Evolutionary conservation across 345 rosid genomes (phyloP), one percentile per base, ranked within the genome.

Genomic region (Dipteronia sinensis): DNA sequence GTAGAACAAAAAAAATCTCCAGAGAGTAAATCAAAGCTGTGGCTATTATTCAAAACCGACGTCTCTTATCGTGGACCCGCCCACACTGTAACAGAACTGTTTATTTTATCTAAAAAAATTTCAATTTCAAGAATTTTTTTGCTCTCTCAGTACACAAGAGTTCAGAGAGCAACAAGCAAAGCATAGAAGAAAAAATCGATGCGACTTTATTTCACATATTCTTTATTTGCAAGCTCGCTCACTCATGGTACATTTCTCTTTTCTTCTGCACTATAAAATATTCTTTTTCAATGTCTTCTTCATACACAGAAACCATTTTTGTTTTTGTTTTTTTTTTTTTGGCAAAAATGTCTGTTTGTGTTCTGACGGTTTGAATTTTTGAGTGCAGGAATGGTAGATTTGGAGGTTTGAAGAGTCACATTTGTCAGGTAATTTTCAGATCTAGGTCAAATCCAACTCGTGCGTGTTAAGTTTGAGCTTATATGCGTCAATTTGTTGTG

Each of bases 391-490:
- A 76, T 86, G 82, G 81, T 83, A 86, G 85, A 82, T 86, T 87
- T 83, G 83, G 72, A 62, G 72, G 77, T 58, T 73, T 56, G 78
- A 76, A 70, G 72, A 64, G 62, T 65, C 82, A 49, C 89, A 56
- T 78, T 86, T 72, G 31, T 71, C 51, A 77, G 87, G 85, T 85
- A 81, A 63, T 86, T 82, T 76, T 23, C 89, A 93, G 95, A 93
- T 93, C 97, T 91, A 84, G 79, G 59, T 59, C 25, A 56, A 72
- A 62, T 75, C 73, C 20, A 46, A 20, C 73, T 51, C 12, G 13
- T 65, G 38, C 69, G 64, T 72, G 31, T 47, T 17, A 20, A 61
- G 42, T 20, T 68, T 17, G 5, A 59, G 64, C 49, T 40, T 59
- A 7, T 20, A 56, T 56, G 63, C 29, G 58, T 71, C 63, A 47